Evolutionary conservation across 2,329 filamentous ascomycete species (phyloP).

Genomic region (Fusarium sp.): DNA sequence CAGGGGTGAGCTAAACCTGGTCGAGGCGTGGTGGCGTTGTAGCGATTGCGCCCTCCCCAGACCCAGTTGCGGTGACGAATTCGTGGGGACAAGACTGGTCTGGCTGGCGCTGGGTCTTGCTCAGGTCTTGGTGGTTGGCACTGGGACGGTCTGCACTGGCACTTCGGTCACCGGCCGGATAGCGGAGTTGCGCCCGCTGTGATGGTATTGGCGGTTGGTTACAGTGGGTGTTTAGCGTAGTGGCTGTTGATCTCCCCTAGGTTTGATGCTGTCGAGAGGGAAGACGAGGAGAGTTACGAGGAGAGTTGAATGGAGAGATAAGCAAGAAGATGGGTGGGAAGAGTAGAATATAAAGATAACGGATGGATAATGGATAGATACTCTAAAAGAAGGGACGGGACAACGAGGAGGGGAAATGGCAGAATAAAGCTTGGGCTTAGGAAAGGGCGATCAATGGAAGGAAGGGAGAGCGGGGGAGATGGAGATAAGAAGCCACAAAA

Average conservation of each 20-base stretch:
- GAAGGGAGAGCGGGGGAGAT: slow-evolving; percentile 36
- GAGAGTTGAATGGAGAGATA: not conserved
- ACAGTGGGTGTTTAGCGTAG: slow-evolving; percentile 31
- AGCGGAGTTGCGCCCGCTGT: slow-evolving; percentile 40
- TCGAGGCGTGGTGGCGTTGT: slow-evolving; percentile 49
- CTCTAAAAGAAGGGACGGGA: slow-evolving; percentile 5
- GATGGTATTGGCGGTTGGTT: slow-evolving; percentile 32
- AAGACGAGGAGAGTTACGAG: slow-evolving; percentile 8
- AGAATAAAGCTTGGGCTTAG: slow-evolving; percentile 17
- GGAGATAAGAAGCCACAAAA: slow-evolving; percentile 41
- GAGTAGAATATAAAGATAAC: slow-evolving; percentile 8
- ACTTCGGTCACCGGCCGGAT: slow-evolving; percentile 44
- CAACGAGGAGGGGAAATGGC: not conserved
- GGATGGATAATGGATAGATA: not conserved
- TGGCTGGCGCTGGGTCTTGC: slow-evolving; percentile 17
- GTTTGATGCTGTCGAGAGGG: slow-evolving; percentile 14
- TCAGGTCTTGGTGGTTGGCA: slow-evolving; percentile 17
- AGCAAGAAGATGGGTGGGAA: not conserved
- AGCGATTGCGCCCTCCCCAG: slow-evolving; percentile 39
- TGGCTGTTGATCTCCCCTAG: slow-evolving; percentile 18
- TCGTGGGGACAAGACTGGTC: slow-evolving; percentile 45
- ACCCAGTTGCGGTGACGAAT: slow-evolving; percentile 50
- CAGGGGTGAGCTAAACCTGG: slow-evolving; percentile 46
- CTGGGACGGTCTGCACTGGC: slow-evolving; percentile 30
- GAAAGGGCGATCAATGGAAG: slow-evolving; percentile 22